A percentile compares a stretch with the other conserved stretches of the same genome.
Conservation (phyloP, 352 stramenopile species). For the Phytopythium ostracodes region DNA sequence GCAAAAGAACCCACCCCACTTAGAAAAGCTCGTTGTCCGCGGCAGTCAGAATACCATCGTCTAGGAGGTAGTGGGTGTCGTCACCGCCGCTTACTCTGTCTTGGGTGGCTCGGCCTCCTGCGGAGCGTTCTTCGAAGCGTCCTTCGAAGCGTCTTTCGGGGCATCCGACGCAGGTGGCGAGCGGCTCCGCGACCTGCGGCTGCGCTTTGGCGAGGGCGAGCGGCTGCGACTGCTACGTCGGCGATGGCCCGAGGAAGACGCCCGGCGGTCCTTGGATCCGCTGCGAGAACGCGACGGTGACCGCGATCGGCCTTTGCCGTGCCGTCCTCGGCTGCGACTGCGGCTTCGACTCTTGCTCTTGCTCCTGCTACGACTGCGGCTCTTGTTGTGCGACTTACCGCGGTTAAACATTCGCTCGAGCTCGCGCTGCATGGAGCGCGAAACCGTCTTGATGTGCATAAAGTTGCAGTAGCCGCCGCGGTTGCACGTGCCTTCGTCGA, state of each 20-base stretch:
- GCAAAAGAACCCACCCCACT: not conserved
- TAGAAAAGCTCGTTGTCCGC: not conserved
- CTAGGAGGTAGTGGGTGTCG: not conserved
- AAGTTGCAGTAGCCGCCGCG: conserved; percentile 99
- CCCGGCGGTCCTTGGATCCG: conserved; percentile 32
- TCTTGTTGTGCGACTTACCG: conserved; percentile 31
- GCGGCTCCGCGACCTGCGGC: conserved; percentile 48
- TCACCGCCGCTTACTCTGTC: not conserved
- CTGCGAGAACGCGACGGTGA: conserved; percentile 47
- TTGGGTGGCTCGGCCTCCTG: not conserved
- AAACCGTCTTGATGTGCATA: conserved; percentile 97
- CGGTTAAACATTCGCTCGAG: conserved; percentile 85
- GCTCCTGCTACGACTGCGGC: conserved; percentile 37
- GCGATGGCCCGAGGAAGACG: conserved; percentile 18
- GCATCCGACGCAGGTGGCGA: conserved; percentile 16
- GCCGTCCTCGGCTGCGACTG: conserved; percentile 36
- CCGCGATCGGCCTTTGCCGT: conserved; percentile 23
- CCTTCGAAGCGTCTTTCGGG: not conserved
- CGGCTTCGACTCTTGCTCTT: conserved; percentile 44
- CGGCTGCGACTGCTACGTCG: conserved; percentile 39
- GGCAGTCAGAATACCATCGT: not conserved
- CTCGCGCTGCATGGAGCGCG: conserved; percentile 78
- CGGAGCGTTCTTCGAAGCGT: not conserved
- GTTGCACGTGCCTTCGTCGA: conserved; percentile 97
- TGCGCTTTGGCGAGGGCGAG: conserved; percentile 43